These are phyloP conservation scores for Lotmaria passim DNA, from an alignment of 208 protist genomes.

Conservation along the genomic window DNA sequence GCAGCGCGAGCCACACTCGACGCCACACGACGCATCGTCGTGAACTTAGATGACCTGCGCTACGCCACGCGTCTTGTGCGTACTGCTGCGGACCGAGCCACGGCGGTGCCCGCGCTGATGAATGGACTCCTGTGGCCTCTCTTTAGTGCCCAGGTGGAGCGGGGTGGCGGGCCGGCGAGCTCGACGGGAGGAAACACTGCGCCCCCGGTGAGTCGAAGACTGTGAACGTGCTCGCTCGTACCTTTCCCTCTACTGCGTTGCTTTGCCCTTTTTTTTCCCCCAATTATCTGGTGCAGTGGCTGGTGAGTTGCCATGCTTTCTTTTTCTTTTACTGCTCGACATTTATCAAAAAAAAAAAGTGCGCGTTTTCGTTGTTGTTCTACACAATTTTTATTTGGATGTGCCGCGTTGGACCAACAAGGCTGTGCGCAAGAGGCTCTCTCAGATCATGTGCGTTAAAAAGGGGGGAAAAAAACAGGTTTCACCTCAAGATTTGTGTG, in stretches of 20 bases:
- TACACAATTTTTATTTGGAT: too few species aligned
- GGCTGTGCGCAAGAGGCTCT: too few species aligned
- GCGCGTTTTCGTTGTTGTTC: too few species aligned
- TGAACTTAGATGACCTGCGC: conserved; percentile 54
- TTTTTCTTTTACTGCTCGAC: too few species aligned
- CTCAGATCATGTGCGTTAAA: too few species aligned
- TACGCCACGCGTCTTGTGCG: conserved; percentile 48
- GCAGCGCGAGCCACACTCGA: background rate
- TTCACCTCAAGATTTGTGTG: too few species aligned
- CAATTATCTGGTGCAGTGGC: too few species aligned
- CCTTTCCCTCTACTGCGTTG: background rate
- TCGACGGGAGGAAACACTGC: background rate
- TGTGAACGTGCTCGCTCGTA: background rate
- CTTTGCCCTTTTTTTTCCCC: background rate
- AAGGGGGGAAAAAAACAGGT: too few species aligned
- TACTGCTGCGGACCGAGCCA: conserved; percentile 20
- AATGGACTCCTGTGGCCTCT: conserved; percentile 61
- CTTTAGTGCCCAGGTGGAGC: conserved; percentile 4
- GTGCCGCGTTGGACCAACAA: too few species aligned
- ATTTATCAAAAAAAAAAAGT: too few species aligned
- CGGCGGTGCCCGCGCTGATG: conserved; percentile 32
- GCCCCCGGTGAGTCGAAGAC: background rate
- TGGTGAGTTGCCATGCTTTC: too few species aligned
- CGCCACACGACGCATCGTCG: conserved; percentile 23
- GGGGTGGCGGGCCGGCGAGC: background rate